Base-by-base conservation (phyloP, 2,329 filamentous ascomycete genomes). In the Colletotrichum sp. region DNA sequence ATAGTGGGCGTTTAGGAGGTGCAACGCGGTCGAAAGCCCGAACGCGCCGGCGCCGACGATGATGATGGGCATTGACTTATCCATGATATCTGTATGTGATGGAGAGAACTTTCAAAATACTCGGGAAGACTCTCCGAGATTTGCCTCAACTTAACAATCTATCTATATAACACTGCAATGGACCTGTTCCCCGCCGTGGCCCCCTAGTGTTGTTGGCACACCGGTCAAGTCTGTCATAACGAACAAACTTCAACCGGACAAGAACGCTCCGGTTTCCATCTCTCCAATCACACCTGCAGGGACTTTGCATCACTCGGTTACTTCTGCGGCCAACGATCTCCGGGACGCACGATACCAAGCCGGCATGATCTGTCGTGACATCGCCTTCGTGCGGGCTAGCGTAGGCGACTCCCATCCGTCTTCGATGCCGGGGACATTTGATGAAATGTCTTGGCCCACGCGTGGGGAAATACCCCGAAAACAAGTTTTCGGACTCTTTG, bases 11-110 rank as follows among this genome's bases (percentile, higher is more conserved):
- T 82, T 79, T 19, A 82, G 79, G 6, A 90, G 84, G 68, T 89
- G 87, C n/a, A 86, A 81, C 9, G 88, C 88, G 2, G 87, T 89
- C 0, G 89, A 89, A 8, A 90, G 84, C 29, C 88, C 89, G 77
- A 89, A 90, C 8, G 87, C 86, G 30, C 89, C 89, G 11, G 83
- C 88, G 16, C 88, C 88, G n/a, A 89, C 78, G 39, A 86, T 80
- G 15, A 84, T 63, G 15, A 86, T 81, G 3, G 65, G 29, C 0
- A 16, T 36, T 6, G 65, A 68, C 65, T 55, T 36, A 3, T 68
- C 65, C 65, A 68, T 68, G 27, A 12, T 15, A 8, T 64, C 22
- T 32, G 16, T 49, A 2, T 32, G 16, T 16, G 11, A 8, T 11
- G 25, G 27, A 9, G 19, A 8, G 64, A 27, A 2, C 8, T 16